phyloP scores from a whole-genome alignment of 2,329 filamentous ascomycete genomes.

The Stagonosporopsis vannaccii region DNA sequence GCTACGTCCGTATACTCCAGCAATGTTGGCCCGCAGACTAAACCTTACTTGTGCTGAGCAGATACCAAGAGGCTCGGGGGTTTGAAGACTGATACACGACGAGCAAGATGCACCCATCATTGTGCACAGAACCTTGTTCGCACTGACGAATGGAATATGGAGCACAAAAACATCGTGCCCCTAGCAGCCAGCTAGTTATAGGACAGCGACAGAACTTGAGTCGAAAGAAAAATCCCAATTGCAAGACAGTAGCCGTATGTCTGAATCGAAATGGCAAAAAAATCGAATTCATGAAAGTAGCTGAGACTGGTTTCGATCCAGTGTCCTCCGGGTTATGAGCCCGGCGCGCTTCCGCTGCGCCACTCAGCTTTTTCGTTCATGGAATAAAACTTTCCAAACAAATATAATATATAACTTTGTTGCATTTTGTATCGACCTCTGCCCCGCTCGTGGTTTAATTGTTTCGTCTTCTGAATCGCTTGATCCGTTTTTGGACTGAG shows the following conservation, averaged over 20 bases:
- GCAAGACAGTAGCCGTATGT: background rate
- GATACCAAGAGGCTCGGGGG: background rate
- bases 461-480: no score
- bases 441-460: no score
- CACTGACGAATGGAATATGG: no score
- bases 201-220: no score
- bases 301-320: constrained; percentile 39
- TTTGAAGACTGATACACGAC: background rate
- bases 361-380: constrained; percentile 35
- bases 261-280: background rate
- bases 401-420: background rate
- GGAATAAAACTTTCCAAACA: background rate
- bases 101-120: no score
- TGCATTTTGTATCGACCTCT: no score
- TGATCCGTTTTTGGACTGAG: no score
- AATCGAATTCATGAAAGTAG: constrained; percentile 13
- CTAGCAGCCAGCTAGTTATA: no score
- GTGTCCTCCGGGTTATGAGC: constrained; percentile 49
- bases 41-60: background rate
- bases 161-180: no score
- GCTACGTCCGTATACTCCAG: background rate
- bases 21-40: background rate
- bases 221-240: no score
- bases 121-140: no score
- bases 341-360: constrained; percentile 50